Evolutionary conservation across 768 basidiomycete genomes (phyloP), one percentile per base, ranked within the genome.

Genomic region (Candolleomyces aberdarensis): DNA sequence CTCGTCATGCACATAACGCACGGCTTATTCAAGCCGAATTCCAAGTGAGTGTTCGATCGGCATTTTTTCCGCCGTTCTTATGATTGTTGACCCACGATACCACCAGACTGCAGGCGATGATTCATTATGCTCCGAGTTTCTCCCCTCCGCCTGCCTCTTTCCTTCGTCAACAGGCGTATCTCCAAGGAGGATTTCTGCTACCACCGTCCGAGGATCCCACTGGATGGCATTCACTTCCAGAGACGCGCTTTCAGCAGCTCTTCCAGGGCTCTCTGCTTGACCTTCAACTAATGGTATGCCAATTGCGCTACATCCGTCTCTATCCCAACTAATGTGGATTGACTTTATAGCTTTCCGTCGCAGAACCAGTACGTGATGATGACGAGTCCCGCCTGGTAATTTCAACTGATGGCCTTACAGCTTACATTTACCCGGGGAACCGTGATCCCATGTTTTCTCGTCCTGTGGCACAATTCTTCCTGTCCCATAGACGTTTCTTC

Each of bases 1-100:
- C 63, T 80, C 7, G 69, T 69, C 11, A 61, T 80, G 50, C 68
- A 70, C 44, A 72, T 80, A 52, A 70, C 71, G 22, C 73, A 78
- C 48, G 76, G 78, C 13, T 66, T 71, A 10, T 65, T 80, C 58
- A 72, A 75, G 39, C 64, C 75, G 9, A 75, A 78, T 66, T 72
- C 70, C 56, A 77, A 73, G 78, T 78, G 26, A n/a, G 74, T 69
- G 19, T 54, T 32, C 15, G 19, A 32, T 51, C 40, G 39, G 29
- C 7, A 7, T 6, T 14, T 54, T 54, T 39, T 3, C 26, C 26
- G 3, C 26, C 26, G 26, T 26, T 26, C 26, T 26, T 26, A 26
- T 26, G 26, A 32, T 43, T 36, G 17, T 26, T 40, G 15, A 56
- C 49, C 31, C 43, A 19, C 46, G 41, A n/a, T 5, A 43, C 5